Evolutionary conservation across 1,139 yeast species (phyloP).

Genomic region (Oligophagozyma castellii): DNA sequence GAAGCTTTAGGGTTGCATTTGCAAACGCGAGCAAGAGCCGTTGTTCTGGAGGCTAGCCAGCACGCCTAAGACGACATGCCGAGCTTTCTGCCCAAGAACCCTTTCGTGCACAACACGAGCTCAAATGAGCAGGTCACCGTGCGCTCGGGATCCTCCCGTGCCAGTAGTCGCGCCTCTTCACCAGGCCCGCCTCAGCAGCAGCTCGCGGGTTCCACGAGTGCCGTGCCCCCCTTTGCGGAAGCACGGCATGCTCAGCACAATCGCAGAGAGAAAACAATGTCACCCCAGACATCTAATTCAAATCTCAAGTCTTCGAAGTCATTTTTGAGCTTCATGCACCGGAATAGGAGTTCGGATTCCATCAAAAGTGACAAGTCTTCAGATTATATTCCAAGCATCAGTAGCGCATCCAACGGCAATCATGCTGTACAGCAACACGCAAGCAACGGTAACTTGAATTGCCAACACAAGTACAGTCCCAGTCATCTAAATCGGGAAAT

Average conservation of each 20-base stretch:
- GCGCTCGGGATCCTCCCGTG: too few relatives aligned
- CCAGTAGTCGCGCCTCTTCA: too few relatives aligned
- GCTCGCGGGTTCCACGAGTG: too few relatives aligned
- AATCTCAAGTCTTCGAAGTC: conserved; percentile 15
- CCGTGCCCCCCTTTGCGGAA: not conserved
- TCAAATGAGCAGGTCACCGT: not conserved
- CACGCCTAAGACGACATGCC: conserved; percentile 9
- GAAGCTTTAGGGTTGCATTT: too few relatives aligned
- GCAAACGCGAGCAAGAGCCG: too few relatives aligned
- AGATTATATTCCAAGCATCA: too few relatives aligned
- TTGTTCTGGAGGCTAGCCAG: too few relatives aligned
- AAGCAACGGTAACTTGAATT: too few relatives aligned
- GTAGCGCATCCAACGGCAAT: conserved; percentile 11
- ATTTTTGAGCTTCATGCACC: conserved; percentile 16
- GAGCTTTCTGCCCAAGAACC: conserved; percentile 14
- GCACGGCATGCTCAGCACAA: conserved; percentile 7
- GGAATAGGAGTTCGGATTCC: conserved; percentile 19
- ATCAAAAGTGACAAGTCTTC: conserved; percentile 17
- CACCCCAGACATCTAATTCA: conserved; percentile 4
- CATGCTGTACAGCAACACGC: conserved; percentile 1
- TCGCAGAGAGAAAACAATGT: conserved; percentile 3
- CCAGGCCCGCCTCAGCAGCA: too few relatives aligned
- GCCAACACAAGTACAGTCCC: too few relatives aligned
- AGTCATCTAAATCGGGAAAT: too few relatives aligned
- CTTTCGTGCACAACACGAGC: conserved; percentile 9